phyloP scores from a whole-genome alignment of 371 early-diverging fungal species.

The Aphelidium insulamus region DNA sequence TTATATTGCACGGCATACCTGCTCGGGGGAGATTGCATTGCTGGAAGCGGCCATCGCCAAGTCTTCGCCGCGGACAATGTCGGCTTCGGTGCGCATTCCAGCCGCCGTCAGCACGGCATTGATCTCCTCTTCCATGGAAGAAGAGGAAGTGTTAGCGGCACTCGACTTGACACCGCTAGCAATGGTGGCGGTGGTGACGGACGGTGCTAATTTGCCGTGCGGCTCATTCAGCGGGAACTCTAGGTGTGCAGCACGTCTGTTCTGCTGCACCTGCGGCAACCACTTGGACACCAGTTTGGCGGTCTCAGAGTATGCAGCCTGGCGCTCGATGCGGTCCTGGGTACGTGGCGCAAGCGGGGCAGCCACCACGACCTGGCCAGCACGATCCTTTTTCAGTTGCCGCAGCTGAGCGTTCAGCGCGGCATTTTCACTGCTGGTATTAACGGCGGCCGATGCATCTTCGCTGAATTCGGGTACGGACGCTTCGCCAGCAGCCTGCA shows the following conservation, averaged over 20 bases:
- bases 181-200: background rate
- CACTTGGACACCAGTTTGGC: slow-evolving; percentile 64
- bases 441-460: slow-evolving; percentile 31
- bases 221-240: slow-evolving; percentile 35
- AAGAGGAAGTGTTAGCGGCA: too few relatives aligned
- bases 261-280: slow-evolving; percentile 52
- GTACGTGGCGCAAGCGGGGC: slow-evolving; percentile 63
- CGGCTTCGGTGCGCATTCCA: slow-evolving; percentile 30
- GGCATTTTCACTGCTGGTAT: slow-evolving; percentile 22
- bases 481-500: slow-evolving; percentile 34
- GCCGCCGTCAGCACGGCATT: slow-evolving; percentile 32
- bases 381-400: slow-evolving; percentile 8
- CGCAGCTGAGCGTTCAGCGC: slow-evolving; percentile 8
- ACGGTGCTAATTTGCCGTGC: too few relatives aligned
- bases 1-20: slow-evolving; percentile 33
- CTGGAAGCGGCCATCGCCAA: background rate
- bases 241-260: slow-evolving; percentile 65
- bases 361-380: slow-evolving; percentile 25
- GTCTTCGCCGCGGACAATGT: background rate
- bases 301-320: slow-evolving; percentile 53
- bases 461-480: slow-evolving; percentile 29
- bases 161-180: background rate
- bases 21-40: slow-evolving; percentile 36
- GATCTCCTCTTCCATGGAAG: slow-evolving; percentile 70
- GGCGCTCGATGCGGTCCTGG: slow-evolving; percentile 60